A percentile compares a stretch with the other conserved stretches of the same genome.
These are phyloP conservation scores for Coemansia sp. DNA, from an alignment of 192 early-diverging fungal species.

Conservation along the genomic window DNA sequence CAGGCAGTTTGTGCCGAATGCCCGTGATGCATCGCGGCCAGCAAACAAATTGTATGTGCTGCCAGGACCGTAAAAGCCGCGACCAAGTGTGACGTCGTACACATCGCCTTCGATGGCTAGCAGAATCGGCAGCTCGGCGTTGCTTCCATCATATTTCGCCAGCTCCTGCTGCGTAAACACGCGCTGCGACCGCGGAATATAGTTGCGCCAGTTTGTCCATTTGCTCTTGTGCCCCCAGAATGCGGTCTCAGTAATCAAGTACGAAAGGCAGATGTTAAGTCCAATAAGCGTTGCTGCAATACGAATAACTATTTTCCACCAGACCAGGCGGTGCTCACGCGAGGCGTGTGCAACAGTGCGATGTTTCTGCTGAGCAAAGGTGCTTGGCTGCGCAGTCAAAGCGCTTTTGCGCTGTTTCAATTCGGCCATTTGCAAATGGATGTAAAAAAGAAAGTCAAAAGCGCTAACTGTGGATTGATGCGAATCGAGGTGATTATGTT, in stretches of 20 bases:
- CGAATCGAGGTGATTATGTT: background rate
- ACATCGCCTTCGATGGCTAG: slow-evolving; percentile 89
- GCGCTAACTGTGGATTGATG: background rate
- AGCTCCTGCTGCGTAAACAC: slow-evolving; percentile 78
- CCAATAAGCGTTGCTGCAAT: slow-evolving; percentile 28
- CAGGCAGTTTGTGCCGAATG: slow-evolving; percentile 95
- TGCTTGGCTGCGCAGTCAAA: background rate
- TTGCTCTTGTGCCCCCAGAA: slow-evolving; percentile 72
- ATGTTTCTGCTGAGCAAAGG: background rate
- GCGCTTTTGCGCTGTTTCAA: slow-evolving; percentile 25
- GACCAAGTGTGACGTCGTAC: slow-evolving; percentile 84
- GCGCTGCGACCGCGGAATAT: slow-evolving; percentile 63
- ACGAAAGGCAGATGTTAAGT: slow-evolving; percentile 54
- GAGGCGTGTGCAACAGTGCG: background rate
- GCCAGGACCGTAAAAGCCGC: slow-evolving; percentile 76
- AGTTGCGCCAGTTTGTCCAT: slow-evolving; percentile 68
- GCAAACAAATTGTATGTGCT: slow-evolving; percentile 82
- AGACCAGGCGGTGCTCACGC: slow-evolving; percentile 11
- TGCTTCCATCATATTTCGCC: slow-evolving; percentile 77
- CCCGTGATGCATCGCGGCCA: slow-evolving; percentile 87
- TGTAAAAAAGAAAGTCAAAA: background rate
- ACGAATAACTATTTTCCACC: slow-evolving; percentile 46
- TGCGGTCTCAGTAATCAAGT: slow-evolving; percentile 72
- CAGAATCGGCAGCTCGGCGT: slow-evolving; percentile 79
- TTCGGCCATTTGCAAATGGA: slow-evolving; percentile 6